Evolutionary conservation across 2,329 filamentous ascomycete genomes (phyloP), one percentile per base, ranked within the genome.

Genomic region (Phoma sp.): DNA sequence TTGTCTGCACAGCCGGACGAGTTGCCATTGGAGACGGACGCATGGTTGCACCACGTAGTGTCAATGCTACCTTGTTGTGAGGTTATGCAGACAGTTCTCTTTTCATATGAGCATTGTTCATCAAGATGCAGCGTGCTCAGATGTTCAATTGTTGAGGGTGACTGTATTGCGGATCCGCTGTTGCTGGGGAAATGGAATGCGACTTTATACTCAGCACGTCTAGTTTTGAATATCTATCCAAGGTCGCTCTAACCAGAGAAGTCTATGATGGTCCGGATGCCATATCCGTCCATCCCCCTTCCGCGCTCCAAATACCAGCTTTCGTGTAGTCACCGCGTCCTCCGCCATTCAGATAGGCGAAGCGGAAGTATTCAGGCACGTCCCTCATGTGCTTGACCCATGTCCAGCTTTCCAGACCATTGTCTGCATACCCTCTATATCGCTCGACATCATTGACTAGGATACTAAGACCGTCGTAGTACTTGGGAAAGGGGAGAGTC

Each of bases 381-480:
- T 60, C 68, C 33, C 68, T 68, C 51, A 69, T 73, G 32, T 83
- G 79, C 56, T 86, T 80, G 0, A 76, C 76, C 87, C 88, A 91
- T 0, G 82, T 81, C 61, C 89, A 89, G 10, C 67, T 71, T 2
- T 71, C 64, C 35, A 54, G 38, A 39, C 60, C 58, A 6, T 57
- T 50, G 58, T 89, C 88, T 19, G 79, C 69, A 73, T 60, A 51
- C 44, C 66, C 62, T 4, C 60, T 38, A 72, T 88, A 92, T 19
- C 90, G 80, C 75, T 96, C 91, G 0, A 96, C 91, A 64, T 96
- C 91, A 68, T 96, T 95, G 61, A 96, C 89, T 0, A 96, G 78
- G 15, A 95, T 83, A 69, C 88, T 91, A 55, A 96, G 83, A 12
- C 91, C 91, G 65, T 94, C 89, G 63, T 87, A 91, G 8, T 68